These are phyloP conservation scores for Trichoderma aggressivum DNA, from an alignment of 2,329 filamentous ascomycete species.

Conservation along the genomic window DNA sequence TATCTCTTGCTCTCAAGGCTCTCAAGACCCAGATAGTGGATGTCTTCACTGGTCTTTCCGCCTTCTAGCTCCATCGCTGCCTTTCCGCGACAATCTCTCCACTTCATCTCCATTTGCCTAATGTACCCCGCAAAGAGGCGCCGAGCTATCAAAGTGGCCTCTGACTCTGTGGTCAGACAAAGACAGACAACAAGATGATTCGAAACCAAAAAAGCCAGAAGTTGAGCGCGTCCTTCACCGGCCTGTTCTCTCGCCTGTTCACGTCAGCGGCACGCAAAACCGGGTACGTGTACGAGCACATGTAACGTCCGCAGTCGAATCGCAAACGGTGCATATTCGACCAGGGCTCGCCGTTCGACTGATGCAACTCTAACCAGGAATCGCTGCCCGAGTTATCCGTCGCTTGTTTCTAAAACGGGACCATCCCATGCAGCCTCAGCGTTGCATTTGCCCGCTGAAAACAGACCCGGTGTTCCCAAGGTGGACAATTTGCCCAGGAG, in stretches of 20 bases:
- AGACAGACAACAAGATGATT: neutral
- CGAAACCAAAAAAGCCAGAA: neutral
- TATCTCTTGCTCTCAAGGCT: neutral
- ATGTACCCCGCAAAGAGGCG: slow-evolving; percentile 17
- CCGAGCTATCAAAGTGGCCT: neutral
- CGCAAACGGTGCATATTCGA: neutral
- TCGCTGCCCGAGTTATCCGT: slow-evolving; percentile 4
- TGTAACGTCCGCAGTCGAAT: neutral
- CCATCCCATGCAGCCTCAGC: slow-evolving; percentile 6
- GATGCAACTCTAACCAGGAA: neutral
- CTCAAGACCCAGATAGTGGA: neutral
- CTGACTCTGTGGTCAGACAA: neutral
- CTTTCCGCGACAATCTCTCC: slow-evolving; percentile 3
- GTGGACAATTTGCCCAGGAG: neutral
- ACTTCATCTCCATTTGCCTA: slow-evolving; percentile 13
- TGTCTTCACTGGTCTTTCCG: neutral
- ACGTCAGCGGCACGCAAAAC: neutral
- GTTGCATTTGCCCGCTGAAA: slow-evolving; percentile 6
- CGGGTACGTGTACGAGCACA: neutral
- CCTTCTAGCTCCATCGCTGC: slow-evolving; percentile 1
- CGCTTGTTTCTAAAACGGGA: slow-evolving; percentile 15
- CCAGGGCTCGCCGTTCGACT: neutral
- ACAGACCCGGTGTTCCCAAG: neutral
- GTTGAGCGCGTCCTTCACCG: neutral
- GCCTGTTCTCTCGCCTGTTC: neutral